A percentile compares a stretch with the other conserved stretches of the same genome.
These are phyloP conservation scores for Microdochium bolleyi DNA, from an alignment of 2,329 filamentous ascomycete species.

Conservation along the genomic window DNA sequence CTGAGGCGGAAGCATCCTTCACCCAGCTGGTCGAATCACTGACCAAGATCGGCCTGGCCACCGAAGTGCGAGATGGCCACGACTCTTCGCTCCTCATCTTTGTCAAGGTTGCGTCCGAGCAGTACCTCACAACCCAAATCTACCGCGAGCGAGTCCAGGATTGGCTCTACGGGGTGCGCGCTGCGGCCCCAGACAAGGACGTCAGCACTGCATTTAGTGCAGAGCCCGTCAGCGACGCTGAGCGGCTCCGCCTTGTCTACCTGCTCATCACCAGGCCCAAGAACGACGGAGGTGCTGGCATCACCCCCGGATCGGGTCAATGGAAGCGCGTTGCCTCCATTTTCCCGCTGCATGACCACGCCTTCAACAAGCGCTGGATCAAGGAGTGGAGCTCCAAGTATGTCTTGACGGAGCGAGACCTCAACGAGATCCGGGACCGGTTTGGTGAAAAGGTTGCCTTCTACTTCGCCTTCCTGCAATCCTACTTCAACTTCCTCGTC, in stretches of 20 bases:
- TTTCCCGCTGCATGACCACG: constrained; percentile 72
- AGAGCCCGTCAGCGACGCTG: constrained; percentile 78
- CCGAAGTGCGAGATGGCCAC: constrained; percentile 78
- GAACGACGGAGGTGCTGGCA: constrained; percentile 70
- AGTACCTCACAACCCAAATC: constrained; percentile 69
- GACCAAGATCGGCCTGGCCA: constrained; percentile 71
- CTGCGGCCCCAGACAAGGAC: constrained; percentile 67
- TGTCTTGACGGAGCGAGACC: constrained; percentile 53
- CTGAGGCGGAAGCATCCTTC: constrained; percentile 66
- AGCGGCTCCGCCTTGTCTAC: constrained; percentile 81
- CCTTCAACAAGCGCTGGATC: constrained; percentile 69
- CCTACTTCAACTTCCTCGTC: constrained; percentile 80
- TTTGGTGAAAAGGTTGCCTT: constrained; percentile 84
- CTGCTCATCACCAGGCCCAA: constrained; percentile 69
- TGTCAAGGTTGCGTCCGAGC: constrained; percentile 67
- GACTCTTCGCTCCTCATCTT: constrained; percentile 74
- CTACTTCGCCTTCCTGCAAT: constrained; percentile 91
- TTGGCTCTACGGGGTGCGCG: constrained; percentile 84
- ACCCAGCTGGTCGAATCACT: constrained; percentile 70
- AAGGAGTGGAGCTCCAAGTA: constrained; percentile 68
- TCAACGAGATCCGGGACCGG: constrained; percentile 68
- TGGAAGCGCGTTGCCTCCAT: constrained; percentile 69
- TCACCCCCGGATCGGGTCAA: constrained; percentile 58
- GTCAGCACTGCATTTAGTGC: constrained; percentile 58
- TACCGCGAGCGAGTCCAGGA: constrained; percentile 86